phyloP scores from a whole-genome alignment of 768 basidiomycete species.

The Boletus coccyginus region DNA sequence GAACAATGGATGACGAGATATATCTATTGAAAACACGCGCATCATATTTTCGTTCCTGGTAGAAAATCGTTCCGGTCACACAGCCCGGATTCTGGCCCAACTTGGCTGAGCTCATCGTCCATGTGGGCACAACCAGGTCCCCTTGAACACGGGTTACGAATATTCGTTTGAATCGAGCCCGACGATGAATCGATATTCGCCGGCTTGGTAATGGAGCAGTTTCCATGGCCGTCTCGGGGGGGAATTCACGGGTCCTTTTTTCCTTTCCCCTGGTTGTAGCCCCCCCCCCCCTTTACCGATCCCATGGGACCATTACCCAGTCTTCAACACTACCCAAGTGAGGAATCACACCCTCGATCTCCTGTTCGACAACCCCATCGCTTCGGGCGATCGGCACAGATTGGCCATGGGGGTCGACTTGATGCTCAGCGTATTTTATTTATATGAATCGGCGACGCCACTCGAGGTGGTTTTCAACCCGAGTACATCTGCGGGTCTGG shows the following conservation, averaged over 20 bases:
- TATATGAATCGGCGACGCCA: too few species aligned
- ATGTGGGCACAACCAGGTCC: slow-evolving; percentile 38
- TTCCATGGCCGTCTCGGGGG: not conserved
- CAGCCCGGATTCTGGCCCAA: slow-evolving; percentile 56
- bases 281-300: slow-evolving; percentile 55
- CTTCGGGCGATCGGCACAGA: slow-evolving; percentile 51
- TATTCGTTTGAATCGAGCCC: slow-evolving; percentile 64
- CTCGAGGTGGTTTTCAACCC: slow-evolving; percentile 49
- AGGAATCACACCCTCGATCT: slow-evolving; percentile 52
- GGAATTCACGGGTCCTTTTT: too few species aligned
- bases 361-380: slow-evolving; percentile 49
- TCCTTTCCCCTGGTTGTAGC: slow-evolving; percentile 30
- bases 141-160: slow-evolving; percentile 55
- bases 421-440: slow-evolving; percentile 51
- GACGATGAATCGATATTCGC: slow-evolving; percentile 56
- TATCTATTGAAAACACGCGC: slow-evolving; percentile 56
- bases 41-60: slow-evolving; percentile 48
- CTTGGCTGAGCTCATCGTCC: slow-evolving; percentile 51
- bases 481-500: slow-evolving; percentile 37
- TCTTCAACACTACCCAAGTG: slow-evolving; percentile 44
- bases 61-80: slow-evolving; percentile 20
- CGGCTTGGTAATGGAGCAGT: slow-evolving; percentile 40
- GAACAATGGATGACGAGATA: slow-evolving; percentile 47
- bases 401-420: slow-evolving; percentile 59
- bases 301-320: slow-evolving; percentile 43